These are phyloP conservation scores for Prunus campanulata DNA, from an alignment of 306 rosid genomes.

Conservation along the genomic window DNA sequence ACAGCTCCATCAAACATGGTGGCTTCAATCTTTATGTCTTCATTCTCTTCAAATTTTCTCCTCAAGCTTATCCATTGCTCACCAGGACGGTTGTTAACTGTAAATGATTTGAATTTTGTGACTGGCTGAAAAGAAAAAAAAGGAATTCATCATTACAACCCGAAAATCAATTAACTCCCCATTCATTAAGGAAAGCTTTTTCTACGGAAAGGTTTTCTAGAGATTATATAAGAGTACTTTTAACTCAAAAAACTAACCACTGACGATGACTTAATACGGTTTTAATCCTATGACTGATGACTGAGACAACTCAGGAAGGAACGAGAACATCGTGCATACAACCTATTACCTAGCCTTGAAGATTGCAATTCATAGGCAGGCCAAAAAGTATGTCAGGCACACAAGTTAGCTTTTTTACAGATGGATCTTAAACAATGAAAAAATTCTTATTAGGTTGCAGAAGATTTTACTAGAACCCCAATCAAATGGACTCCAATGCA, in stretches of 20 bases:
- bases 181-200: background rate
- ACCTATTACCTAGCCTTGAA: background rate
- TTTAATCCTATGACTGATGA: background rate
- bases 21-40: conserved; percentile 72
- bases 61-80: conserved; percentile 75
- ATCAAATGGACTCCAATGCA: background rate
- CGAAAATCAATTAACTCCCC: background rate
- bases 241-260: background rate
- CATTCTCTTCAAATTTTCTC: conserved; percentile 48
- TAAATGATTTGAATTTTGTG: conserved; percentile 51
- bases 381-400: background rate
- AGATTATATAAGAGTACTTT: background rate
- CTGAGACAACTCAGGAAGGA: background rate
- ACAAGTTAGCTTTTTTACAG: background rate
- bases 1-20: conserved; percentile 68
- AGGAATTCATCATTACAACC: background rate
- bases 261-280: background rate
- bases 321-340: background rate
- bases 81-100: conserved; percentile 60
- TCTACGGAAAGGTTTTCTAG: background rate
- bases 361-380: background rate
- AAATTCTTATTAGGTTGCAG: background rate
- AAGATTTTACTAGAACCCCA: background rate
- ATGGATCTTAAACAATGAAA: background rate
- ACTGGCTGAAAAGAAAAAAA: conserved; percentile 48